Evolutionary conservation across 2,329 filamentous ascomycete species (phyloP).

Genomic region (Phoma herbarum): DNA sequence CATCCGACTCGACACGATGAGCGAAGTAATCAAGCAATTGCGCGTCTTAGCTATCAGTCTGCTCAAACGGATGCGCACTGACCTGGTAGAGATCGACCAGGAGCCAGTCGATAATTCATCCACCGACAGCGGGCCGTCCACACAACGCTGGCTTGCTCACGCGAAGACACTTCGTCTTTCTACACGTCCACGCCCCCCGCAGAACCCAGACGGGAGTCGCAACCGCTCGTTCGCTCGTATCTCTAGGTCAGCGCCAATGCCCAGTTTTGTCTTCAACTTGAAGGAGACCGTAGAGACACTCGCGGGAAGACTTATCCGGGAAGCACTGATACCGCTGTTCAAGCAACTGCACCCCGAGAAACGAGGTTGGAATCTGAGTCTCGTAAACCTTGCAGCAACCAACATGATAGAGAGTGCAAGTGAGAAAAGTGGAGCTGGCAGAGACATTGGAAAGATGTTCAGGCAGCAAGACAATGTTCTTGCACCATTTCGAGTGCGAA

Average conservation of each 20-base stretch:
- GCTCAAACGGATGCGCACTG: slow-evolving; percentile 78
- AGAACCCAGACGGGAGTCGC: slow-evolving; percentile 63
- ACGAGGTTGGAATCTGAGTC: slow-evolving; percentile 77
- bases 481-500: slow-evolving; percentile 50
- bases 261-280: slow-evolving; percentile 75
- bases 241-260: slow-evolving; percentile 78
- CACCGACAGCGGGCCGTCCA: background rate
- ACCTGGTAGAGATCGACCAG: slow-evolving; percentile 69
- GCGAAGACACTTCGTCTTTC: slow-evolving; percentile 85
- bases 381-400: slow-evolving; percentile 87
- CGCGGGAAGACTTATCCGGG: slow-evolving; percentile 73
- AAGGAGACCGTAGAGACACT: slow-evolving; percentile 66
- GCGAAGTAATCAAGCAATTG: slow-evolving; percentile 73
- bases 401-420: slow-evolving; percentile 72
- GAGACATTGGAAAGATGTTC: slow-evolving; percentile 87
- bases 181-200: slow-evolving; percentile 69
- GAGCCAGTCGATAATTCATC: slow-evolving; percentile 9
- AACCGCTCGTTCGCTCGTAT: slow-evolving; percentile 71
- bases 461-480: slow-evolving; percentile 74
- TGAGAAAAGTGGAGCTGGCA: slow-evolving; percentile 61
- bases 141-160: slow-evolving; percentile 74
- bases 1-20: slow-evolving; percentile 70
- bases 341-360: slow-evolving; percentile 75
- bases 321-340: slow-evolving; percentile 76
- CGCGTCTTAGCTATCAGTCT: slow-evolving; percentile 73